Evolutionary conservation across 768 basidiomycete genomes (phyloP).

Genomic region (Xerocomellus dryophilus): DNA sequence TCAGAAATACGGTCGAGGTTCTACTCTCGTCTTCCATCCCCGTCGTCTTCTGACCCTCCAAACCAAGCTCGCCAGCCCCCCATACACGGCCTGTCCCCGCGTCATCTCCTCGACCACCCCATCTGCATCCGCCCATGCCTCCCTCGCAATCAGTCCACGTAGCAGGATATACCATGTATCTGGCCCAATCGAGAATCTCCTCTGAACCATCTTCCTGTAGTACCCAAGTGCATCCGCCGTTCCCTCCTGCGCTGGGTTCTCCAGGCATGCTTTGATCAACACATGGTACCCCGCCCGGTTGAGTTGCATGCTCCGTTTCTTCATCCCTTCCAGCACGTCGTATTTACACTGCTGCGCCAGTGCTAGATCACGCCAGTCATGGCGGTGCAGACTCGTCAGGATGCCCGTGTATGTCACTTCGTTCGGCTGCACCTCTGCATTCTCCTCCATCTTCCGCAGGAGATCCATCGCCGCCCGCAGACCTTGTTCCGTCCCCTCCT

Average conservation of each 20-base stretch:
- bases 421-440: slow-evolving; percentile 53
- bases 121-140: slow-evolving; percentile 59
- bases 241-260: slow-evolving; percentile 48
- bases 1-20: slow-evolving; percentile 30
- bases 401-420: slow-evolving; percentile 83
- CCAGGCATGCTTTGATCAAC: slow-evolving; percentile 65
- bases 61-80: slow-evolving; percentile 48
- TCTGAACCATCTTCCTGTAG: slow-evolving; percentile 57
- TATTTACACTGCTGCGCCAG: slow-evolving; percentile 46
- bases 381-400: slow-evolving; percentile 68
- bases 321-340: slow-evolving; percentile 59
- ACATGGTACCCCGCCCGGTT: slow-evolving; percentile 73
- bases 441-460: slow-evolving; percentile 70
- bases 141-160: slow-evolving; percentile 54
- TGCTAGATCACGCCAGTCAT: slow-evolving; percentile 44
- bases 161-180: slow-evolving; percentile 81
- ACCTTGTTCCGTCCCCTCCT: slow-evolving; percentile 48
- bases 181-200: slow-evolving; percentile 45
- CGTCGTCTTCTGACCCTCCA: slow-evolving; percentile 43
- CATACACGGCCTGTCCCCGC: slow-evolving; percentile 43
- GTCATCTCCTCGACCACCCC: slow-evolving; percentile 63
- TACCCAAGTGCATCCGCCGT: slow-evolving; percentile 54
- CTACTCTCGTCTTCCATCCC: slow-evolving; percentile 29
- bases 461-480: slow-evolving; percentile 66
- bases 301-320: slow-evolving; percentile 47